Evolutionary conservation across 352 stramenopile species (phyloP).

Genomic region (Pythium angustatum): DNA sequence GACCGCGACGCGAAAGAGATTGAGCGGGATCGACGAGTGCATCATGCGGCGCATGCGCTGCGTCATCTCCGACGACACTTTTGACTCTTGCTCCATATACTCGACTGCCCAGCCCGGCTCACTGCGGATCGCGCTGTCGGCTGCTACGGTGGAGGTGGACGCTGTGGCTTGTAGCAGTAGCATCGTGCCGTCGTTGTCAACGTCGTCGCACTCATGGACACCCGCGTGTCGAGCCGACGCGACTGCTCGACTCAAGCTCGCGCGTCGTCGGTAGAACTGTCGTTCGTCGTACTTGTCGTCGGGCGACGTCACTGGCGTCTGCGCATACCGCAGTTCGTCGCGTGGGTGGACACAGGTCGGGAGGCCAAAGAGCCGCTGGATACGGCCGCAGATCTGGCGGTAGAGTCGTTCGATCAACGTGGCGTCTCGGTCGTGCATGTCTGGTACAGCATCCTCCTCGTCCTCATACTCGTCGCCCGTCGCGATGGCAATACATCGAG

Average conservation of each 20-base stretch:
- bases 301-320: constrained; percentile 75
- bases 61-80: constrained; percentile 60
- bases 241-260: constrained; percentile 20
- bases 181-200: not conserved
- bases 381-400: constrained; percentile 44
- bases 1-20: constrained; percentile 75
- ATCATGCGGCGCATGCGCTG: constrained; percentile 79
- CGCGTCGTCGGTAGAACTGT: constrained; percentile 32
- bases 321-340: constrained; percentile 28
- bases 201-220: not conserved
- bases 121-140: too few species aligned
- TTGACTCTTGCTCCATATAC: constrained; percentile 76
- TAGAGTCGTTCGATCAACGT: constrained; percentile 54
- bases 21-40: constrained; percentile 71
- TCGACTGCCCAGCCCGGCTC: constrained; percentile 78
- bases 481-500: not conserved
- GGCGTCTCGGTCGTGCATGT: constrained; percentile 1
- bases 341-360: constrained; percentile 11
- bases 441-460: not conserved
- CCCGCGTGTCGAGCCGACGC: not conserved
- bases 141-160: too few species aligned
- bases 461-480: not conserved
- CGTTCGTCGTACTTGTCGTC: constrained; percentile 43
- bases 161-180: too few species aligned
- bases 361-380: constrained; percentile 50